A percentile compares a stretch with the other conserved stretches of the same genome.
Evolutionary conservation across 139 green algal genomes (phyloP).

Genomic region (Picochlorum costavermella): DNA sequence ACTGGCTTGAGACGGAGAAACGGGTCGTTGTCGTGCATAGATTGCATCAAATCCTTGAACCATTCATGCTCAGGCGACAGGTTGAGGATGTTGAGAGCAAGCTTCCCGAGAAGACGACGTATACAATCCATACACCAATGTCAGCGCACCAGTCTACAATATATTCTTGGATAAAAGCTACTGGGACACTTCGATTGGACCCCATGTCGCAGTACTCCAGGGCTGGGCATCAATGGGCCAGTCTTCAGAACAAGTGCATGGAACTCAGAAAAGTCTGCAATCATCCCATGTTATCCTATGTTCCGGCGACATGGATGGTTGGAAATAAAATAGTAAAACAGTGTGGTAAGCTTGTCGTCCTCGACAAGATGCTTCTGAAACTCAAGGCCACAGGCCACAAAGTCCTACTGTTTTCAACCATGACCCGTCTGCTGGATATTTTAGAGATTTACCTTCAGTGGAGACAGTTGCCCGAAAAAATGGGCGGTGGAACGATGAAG

Average conservation of each 20-base stretch:
- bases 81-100: conserved; percentile 87
- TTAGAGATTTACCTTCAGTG: conserved; percentile 59
- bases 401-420: conserved; percentile 82
- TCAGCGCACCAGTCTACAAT: conserved; percentile 63
- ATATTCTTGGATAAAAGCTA: conserved; percentile 86
- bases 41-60: conserved; percentile 88
- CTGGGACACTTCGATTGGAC: conserved; percentile 77
- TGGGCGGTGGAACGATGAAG: conserved; percentile 32
- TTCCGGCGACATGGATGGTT: conserved; percentile 29
- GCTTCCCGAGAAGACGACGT: conserved; percentile 74
- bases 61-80: conserved; percentile 93
- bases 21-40: conserved; percentile 75
- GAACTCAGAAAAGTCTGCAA: conserved; percentile 97
- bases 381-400: conserved; percentile 45
- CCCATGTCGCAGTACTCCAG: conserved; percentile 37
- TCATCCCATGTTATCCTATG: conserved; percentile 86
- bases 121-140: conserved; percentile 64
- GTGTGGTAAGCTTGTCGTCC: conserved; percentile 85
- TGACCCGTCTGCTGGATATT: conserved; percentile 74
- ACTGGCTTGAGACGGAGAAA: conserved; percentile 80
- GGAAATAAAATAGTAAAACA: conserved; percentile 48
- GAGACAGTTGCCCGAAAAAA: conserved; percentile 13
- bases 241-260: conserved; percentile 90
- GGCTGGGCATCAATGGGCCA: conserved; percentile 42
- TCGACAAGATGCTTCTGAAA: conserved; percentile 91